Conservation (phyloP, 1,284 basidiomycete species). For the Moesziomyces parantarcticus region DNA sequence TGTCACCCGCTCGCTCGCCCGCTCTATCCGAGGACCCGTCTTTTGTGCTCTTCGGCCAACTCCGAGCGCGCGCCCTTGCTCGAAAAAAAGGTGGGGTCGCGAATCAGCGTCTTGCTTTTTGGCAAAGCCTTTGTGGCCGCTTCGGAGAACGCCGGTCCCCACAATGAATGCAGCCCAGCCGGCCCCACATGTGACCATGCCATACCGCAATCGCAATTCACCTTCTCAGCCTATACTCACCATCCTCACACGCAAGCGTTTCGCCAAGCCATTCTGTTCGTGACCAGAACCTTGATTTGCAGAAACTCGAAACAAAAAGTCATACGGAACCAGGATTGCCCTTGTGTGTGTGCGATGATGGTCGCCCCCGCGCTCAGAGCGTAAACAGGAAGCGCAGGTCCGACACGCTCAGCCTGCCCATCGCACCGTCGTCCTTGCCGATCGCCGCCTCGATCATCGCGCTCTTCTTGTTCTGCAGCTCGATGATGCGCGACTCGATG, state of each 20-base stretch:
- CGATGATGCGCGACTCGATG: conserved; percentile 87
- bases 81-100: not conserved
- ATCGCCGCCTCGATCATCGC: conserved; percentile 68
- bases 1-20: no score
- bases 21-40: no score
- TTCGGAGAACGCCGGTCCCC: conserved; percentile 25
- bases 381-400: conserved; percentile 66
- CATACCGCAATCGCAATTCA: no score
- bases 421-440: conserved; percentile 65
- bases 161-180: no score
- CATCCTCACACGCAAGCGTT: no score
- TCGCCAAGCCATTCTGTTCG: no score
- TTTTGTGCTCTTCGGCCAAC: no score
- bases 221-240: no score
- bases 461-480: conserved; percentile 94
- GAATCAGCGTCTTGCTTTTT: conserved; percentile 19
- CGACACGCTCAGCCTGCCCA: conserved; percentile 65
- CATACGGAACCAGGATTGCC: not conserved
- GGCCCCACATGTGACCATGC: no score
- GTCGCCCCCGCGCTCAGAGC: conserved; percentile 30
- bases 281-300: no score
- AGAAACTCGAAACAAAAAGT: not conserved
- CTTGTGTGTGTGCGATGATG: not conserved
- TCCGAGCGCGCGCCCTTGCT: no score
- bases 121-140: not conserved